Evolutionary conservation across 1,139 yeast genomes (phyloP).

Genomic region (Torulaspora pretoriensis): DNA sequence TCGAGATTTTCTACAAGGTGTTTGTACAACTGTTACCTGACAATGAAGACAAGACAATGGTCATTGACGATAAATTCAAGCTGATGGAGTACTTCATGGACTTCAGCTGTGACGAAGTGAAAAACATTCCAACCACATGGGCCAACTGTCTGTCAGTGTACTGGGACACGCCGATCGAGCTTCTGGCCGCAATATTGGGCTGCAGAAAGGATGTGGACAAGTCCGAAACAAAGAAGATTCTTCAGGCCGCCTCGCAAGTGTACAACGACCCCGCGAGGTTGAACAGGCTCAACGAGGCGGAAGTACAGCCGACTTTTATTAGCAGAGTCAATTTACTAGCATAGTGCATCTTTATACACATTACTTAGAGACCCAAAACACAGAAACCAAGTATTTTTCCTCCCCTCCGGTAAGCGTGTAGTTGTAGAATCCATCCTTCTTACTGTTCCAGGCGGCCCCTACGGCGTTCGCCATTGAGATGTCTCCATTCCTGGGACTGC

Average conservation of each 20-base stretch:
- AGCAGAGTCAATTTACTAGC: constrained; percentile 22
- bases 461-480: constrained; percentile 29
- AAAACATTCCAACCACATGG: constrained; percentile 56
- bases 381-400: constrained; percentile 23
- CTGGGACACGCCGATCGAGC: constrained; percentile 62
- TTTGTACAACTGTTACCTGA: constrained; percentile 50
- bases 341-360: constrained; percentile 2
- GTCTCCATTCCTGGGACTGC: constrained; percentile 12
- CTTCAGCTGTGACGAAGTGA: constrained; percentile 53
- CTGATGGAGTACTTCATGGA: constrained; percentile 72
- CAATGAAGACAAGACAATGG: constrained; percentile 37
- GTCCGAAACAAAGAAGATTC: constrained; percentile 27
- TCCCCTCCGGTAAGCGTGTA: constrained; percentile 19
- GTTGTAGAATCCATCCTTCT: constrained; percentile 40
- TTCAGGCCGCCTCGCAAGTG: constrained; percentile 23
- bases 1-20: constrained; percentile 57
- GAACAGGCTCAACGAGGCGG: constrained; percentile 17
- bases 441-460: constrained; percentile 41
- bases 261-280: constrained; percentile 23
- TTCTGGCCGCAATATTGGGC: constrained; percentile 49
- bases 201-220: constrained; percentile 40
- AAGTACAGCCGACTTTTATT: constrained; percentile 27
- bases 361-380: constrained; percentile 31
- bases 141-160: constrained; percentile 52
- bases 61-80: constrained; percentile 49